Evolutionary conservation across 192 early-diverging fungal genomes (phyloP).

Genomic region (Linnemannia hyalina): DNA sequence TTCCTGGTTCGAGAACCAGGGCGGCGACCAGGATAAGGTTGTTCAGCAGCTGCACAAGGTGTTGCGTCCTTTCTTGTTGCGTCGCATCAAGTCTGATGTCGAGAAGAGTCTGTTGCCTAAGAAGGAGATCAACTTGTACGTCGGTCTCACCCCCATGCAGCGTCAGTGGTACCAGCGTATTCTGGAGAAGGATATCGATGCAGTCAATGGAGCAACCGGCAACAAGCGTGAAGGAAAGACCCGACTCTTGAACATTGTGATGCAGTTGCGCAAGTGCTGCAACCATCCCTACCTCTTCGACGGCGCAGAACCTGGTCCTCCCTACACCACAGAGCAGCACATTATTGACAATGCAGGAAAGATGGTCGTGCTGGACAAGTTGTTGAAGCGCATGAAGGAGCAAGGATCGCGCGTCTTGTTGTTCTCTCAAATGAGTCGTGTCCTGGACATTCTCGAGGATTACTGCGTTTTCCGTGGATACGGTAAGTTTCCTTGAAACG

Average conservation of each 20-base stretch:
- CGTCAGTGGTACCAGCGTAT: constrained; percentile 96
- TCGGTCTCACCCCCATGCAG: constrained; percentile 95
- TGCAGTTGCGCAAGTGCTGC: constrained; percentile 97
- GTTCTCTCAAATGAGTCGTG: constrained; percentile 98
- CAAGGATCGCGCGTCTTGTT: constrained; percentile 95
- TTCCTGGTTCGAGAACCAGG: constrained; percentile 88
- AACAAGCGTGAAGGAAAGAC: constrained; percentile 89
- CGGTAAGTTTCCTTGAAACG: constrained; percentile 50
- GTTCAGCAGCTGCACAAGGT: constrained; percentile 77
- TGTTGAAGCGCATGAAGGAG: constrained; percentile 82
- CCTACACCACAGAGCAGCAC: constrained; percentile 97
- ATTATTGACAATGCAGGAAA: constrained; percentile 94
- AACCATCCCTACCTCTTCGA: constrained; percentile 97
- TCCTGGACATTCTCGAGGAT: constrained; percentile 98
- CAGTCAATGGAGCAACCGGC: constrained; percentile 89
- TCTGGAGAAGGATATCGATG: constrained; percentile 96
- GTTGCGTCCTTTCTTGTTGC: constrained; percentile 85
- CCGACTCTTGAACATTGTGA: constrained; percentile 92
- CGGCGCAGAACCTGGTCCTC: constrained; percentile 93
- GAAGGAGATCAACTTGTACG: constrained; percentile 93
- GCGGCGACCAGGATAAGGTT: constrained; percentile 79
- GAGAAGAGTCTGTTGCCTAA: constrained; percentile 97
- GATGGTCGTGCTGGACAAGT: constrained; percentile 93
- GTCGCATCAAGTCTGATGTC: constrained; percentile 95
- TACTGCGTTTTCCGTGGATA: constrained; percentile 93